Conservation (phyloP, 371 early-diverging fungal genomes). For the Lichtheimia hyalospora region DNA sequence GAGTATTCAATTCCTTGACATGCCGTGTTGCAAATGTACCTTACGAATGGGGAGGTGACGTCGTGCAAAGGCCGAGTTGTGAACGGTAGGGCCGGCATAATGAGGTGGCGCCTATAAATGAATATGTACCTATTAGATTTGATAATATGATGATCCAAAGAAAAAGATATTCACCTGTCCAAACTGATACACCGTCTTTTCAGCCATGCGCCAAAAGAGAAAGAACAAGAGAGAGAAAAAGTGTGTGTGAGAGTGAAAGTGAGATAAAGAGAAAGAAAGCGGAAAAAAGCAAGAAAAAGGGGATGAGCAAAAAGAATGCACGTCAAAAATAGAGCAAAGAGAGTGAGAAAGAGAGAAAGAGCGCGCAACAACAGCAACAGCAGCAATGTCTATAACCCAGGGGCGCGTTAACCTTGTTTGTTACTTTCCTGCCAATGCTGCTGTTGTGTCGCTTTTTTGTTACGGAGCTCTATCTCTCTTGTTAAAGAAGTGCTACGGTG, state of each 20-base stretch:
- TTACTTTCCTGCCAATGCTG: too few species aligned
- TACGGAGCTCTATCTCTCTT: too few species aligned
- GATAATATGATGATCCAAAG: too few species aligned
- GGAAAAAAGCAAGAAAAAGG: constrained; percentile 7
- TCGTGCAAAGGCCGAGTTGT: constrained; percentile 7
- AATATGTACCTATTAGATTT: too few species aligned
- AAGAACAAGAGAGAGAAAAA: constrained; percentile 6
- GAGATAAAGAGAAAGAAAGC: constrained; percentile 7
- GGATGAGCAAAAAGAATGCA: background rate
- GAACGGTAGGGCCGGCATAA: constrained; percentile 5
- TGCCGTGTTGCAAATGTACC: constrained; percentile 8
- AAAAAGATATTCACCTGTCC: constrained; percentile 39
- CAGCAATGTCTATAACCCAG: too few species aligned
- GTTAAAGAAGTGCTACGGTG: too few species aligned
- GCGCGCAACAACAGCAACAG: background rate
- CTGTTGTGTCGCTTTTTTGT: too few species aligned
- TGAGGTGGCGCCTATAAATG: background rate
- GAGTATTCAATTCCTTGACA: background rate
- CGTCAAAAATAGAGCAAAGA: background rate
- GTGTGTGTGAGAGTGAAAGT: constrained; percentile 3
- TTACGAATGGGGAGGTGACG: constrained; percentile 32
- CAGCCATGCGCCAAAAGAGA: constrained; percentile 23
- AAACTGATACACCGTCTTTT: constrained; percentile 47
- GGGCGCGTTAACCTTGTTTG: too few species aligned
- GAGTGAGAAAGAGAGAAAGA: constrained; percentile 4